Conservation (phyloP, 371 early-diverging fungal genomes). For the Zychaea mexicana region DNA sequence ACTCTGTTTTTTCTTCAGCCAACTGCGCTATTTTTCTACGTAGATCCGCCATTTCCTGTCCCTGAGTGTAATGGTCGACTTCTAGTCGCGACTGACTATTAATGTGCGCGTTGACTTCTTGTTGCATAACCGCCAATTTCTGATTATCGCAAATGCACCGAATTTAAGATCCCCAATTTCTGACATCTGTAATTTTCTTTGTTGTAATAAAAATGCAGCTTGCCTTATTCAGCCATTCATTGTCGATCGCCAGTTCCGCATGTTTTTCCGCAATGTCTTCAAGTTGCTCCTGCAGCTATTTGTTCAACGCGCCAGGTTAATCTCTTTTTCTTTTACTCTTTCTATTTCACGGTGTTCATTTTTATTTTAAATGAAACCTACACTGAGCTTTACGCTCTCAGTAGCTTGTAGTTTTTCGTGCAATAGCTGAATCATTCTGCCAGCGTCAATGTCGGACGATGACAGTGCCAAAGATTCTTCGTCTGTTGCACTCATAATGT, state of each 20-base stretch:
- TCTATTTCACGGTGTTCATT: too few relatives aligned
- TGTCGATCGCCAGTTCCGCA: not conserved
- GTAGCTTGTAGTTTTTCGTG: constrained; percentile 1
- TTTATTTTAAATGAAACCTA: not conserved
- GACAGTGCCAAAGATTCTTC: not conserved
- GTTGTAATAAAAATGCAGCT: not conserved
- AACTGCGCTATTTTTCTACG: constrained; percentile 16
- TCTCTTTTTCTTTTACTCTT: not conserved
- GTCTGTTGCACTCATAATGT: too few relatives aligned
- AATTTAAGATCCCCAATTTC: too few relatives aligned
- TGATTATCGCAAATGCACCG: not conserved
- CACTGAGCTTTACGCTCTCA: constrained; percentile 6
- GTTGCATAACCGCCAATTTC: not conserved
- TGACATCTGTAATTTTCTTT: not conserved
- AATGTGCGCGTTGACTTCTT: not conserved
- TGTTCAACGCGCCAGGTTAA: not conserved
- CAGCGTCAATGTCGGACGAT: not conserved
- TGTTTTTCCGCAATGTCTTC: not conserved
- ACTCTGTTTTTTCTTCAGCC: constrained; percentile 18
- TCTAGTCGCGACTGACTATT: constrained; percentile 20
- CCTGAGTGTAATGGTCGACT: constrained; percentile 17
- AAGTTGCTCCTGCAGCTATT: constrained; percentile 6
- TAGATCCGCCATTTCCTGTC: constrained; percentile 15
- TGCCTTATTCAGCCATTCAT: constrained; percentile 10
- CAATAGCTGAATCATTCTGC: not conserved